These are phyloP conservation scores for Celoporthe dispersa DNA, from an alignment of 2,329 filamentous ascomycete genomes.

Conservation along the genomic window DNA sequence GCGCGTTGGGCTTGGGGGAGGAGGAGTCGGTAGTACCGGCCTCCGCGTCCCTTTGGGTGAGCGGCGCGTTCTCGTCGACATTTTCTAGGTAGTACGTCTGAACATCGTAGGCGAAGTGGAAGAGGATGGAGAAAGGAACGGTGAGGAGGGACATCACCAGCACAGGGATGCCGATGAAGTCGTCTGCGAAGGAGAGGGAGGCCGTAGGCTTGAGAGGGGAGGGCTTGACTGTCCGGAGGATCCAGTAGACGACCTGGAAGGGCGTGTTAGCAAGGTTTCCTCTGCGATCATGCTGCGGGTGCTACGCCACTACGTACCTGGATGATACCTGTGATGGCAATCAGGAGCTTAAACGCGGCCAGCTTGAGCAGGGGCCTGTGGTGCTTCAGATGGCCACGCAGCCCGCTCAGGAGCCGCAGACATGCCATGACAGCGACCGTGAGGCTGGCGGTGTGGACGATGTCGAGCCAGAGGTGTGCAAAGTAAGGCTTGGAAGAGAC, in stretches of 20 bases:
- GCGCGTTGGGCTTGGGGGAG: constrained; percentile 12
- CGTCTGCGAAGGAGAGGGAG: constrained; percentile 35
- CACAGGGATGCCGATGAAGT: constrained; percentile 36
- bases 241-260: constrained; percentile 36
- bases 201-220: constrained; percentile 32
- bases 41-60: constrained; percentile 17
- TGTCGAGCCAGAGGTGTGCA: constrained; percentile 40
- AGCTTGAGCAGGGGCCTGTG: constrained; percentile 40
- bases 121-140: constrained; percentile 36
- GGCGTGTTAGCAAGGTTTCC: not conserved
- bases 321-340: constrained; percentile 38
- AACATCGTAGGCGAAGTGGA: constrained; percentile 35
- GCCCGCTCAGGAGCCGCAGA: constrained; percentile 36
- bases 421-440: constrained; percentile 35
- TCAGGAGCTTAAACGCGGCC: constrained; percentile 41
- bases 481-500: constrained; percentile 36
- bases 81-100: constrained; percentile 34
- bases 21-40: not conserved
- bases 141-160: constrained; percentile 37
- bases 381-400: constrained; percentile 35
- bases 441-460: constrained; percentile 35
- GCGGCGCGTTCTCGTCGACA: constrained; percentile 20
- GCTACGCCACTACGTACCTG: constrained; percentile 32
- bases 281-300: not conserved
- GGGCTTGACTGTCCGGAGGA: constrained; percentile 31